phyloP scores from a whole-genome alignment of 768 basidiomycete genomes.

The Leucocoprinus birnbaumii region DNA sequence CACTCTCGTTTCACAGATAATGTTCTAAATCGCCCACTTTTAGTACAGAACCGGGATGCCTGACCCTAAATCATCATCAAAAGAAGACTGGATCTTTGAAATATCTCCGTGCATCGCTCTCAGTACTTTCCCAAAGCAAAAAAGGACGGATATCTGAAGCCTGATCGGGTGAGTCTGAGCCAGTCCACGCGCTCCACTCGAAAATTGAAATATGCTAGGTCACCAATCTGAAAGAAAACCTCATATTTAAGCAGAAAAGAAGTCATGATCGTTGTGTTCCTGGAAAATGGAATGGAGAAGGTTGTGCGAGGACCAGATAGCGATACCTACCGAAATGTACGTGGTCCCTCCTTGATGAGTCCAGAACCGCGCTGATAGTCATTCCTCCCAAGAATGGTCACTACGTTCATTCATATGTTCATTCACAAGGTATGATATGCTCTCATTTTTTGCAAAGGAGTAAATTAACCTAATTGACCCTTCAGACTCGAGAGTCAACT shows the following conservation, averaged over 20 bases:
- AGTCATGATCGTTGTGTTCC: conserved; percentile 14
- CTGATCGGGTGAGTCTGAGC: too few species aligned
- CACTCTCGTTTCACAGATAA: not conserved
- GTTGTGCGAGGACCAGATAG: not conserved
- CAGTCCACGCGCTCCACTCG: too few species aligned
- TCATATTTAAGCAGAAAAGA: conserved; percentile 23
- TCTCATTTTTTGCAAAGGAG: not conserved
- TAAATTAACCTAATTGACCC: not conserved
- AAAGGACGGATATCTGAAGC: too few species aligned
- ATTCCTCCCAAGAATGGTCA: conserved; percentile 11
- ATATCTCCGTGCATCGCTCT: not conserved
- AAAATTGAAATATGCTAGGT: conserved; percentile 37
- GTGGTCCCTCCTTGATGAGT: not conserved
- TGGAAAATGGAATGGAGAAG: not conserved
- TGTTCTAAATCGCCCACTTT: not conserved
- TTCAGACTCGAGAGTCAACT: not conserved
- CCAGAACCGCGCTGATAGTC: not conserved
- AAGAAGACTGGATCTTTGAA: not conserved
- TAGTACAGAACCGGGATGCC: not conserved
- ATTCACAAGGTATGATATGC: not conserved
- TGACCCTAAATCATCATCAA: conserved; percentile 1
- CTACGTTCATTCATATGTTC: not conserved
- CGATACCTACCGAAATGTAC: not conserved
- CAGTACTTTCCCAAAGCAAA: not conserved
- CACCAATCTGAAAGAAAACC: conserved; percentile 31